Base-by-base conservation (phyloP, 73 alveolate species). In the Symbiodinium natans region DNA sequence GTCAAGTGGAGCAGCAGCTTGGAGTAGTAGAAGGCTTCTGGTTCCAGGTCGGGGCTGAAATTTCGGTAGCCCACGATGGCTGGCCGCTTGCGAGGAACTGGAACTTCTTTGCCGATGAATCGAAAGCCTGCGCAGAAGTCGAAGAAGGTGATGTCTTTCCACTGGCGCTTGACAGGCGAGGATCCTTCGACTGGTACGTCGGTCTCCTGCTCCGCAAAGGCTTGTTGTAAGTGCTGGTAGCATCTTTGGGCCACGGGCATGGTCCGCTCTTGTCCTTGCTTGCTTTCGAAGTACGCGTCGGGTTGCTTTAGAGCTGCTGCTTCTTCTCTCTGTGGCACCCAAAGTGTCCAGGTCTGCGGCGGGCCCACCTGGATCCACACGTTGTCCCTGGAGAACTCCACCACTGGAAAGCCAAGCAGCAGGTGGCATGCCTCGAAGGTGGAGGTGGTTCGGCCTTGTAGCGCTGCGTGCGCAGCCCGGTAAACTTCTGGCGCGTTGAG, bases 361-460 rank as follows among this genome's bases (percentile, higher is more conserved):
- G 82, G 82, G 5, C 82, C 82, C 36, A n/a, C 36, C 36, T 68
- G 82, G 40, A 68, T n/a, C 82, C 82, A 68, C 10, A 68, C 82
- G 36, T 19, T 68, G 82, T n/a, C 82, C 6, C 82, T 8, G 36
- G 82, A 68, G 82, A 68, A 68, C 33, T 68, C 40, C 33, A 68
- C 82, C 6, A 68, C 82, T 9, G 82, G 82, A 21, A 68, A 68
- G 36, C 36, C 17, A 21, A 68, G 82, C 40, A 68, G 82, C 82
- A 68, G 36, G 82, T 68, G 82, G 36, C 82, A 68, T 68, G 82
- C 82, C 17, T 68, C 82, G 82, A 68, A 68, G 6, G 82, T 68
- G 82, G 82, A 68, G 40, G 82, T 68, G 82, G 82, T 68, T 9
- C 82, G 11, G 82, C 82, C 82, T n/a, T n/a, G n/a, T n/a, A n/a